Evolutionary conservation across 1,284 basidiomycete genomes (phyloP).

Genomic region (Puccinia horiana): DNA sequence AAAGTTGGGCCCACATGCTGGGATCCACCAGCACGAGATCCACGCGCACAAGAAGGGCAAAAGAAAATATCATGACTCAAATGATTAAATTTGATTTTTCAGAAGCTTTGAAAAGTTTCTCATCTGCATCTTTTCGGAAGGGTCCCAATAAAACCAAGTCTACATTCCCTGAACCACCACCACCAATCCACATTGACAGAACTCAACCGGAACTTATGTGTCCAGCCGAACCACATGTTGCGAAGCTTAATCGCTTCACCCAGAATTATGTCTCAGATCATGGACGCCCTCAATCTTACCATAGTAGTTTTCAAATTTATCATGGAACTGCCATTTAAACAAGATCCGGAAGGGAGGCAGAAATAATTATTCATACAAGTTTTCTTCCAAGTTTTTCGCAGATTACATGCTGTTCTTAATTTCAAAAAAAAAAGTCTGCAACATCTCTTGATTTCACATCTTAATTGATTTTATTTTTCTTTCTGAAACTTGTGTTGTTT

Average conservation of each 20-base stretch:
- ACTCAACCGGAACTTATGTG: background rate
- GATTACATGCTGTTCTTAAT: background rate
- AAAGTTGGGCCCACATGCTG: background rate
- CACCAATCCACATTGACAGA: background rate
- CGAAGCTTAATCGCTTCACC: background rate
- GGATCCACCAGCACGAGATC: conserved; percentile 2
- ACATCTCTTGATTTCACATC: background rate
- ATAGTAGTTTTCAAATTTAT: conserved; percentile 7
- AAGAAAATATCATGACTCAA: background rate
- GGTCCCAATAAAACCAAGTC: background rate
- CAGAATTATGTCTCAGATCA: background rate
- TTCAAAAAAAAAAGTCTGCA: background rate
- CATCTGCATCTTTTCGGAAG: conserved; percentile 10
- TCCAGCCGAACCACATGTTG: background rate
- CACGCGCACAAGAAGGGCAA: background rate
- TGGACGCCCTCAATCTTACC: background rate
- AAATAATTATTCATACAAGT: background rate
- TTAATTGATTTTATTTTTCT: background rate
- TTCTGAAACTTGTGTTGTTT: background rate
- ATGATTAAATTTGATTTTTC: conserved; percentile 13
- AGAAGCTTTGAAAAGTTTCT: conserved; percentile 15
- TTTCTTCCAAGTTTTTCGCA: background rate
- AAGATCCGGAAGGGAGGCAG: background rate
- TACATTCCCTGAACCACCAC: background rate
- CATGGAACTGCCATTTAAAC: conserved; percentile 15